Conservation (phyloP, 2,329 filamentous ascomycete genomes). For the Beauveria brongniartii region DNA sequence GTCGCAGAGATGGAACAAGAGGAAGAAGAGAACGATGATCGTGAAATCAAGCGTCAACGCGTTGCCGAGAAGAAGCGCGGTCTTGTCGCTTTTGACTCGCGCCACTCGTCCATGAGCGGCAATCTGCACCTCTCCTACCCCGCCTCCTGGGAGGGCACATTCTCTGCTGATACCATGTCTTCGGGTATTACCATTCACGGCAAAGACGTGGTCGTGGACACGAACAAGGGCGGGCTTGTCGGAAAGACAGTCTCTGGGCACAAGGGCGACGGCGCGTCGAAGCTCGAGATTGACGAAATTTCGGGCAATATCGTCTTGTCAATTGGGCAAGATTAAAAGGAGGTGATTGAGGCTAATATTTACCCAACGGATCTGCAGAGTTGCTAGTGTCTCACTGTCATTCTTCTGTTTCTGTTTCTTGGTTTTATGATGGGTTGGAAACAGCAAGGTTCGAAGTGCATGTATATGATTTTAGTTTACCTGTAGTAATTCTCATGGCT, state of each 20-base stretch:
- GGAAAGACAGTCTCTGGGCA: slow-evolving; percentile 27
- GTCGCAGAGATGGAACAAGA: neutral
- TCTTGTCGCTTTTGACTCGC: slow-evolving; percentile 29
- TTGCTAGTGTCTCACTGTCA: neutral
- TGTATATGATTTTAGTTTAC: no score
- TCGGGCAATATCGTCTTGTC: slow-evolving; percentile 8
- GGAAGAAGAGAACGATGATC: neutral
- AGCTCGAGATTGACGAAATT: slow-evolving; percentile 3
- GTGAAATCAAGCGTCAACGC: neutral
- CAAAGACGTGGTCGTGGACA: slow-evolving; percentile 31
- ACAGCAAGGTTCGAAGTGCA: no score
- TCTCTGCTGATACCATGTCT: slow-evolving; percentile 31
- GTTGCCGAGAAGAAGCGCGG: slow-evolving; percentile 12
- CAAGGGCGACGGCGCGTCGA: slow-evolving; percentile 10
- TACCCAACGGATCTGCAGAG: neutral
- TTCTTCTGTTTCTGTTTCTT: neutral
- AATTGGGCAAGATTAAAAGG: neutral
- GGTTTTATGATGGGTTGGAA: no score
- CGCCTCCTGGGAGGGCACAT: slow-evolving; percentile 38
- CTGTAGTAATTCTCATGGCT: no score
- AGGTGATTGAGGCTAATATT: neutral
- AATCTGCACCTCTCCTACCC: slow-evolving; percentile 37
- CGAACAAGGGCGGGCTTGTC: slow-evolving; percentile 3
- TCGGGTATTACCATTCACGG: slow-evolving; percentile 34
- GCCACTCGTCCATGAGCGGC: slow-evolving; percentile 39